These are phyloP conservation scores for Pythium myriotylum DNA, from an alignment of 352 stramenopile genomes.

Conservation along the genomic window DNA sequence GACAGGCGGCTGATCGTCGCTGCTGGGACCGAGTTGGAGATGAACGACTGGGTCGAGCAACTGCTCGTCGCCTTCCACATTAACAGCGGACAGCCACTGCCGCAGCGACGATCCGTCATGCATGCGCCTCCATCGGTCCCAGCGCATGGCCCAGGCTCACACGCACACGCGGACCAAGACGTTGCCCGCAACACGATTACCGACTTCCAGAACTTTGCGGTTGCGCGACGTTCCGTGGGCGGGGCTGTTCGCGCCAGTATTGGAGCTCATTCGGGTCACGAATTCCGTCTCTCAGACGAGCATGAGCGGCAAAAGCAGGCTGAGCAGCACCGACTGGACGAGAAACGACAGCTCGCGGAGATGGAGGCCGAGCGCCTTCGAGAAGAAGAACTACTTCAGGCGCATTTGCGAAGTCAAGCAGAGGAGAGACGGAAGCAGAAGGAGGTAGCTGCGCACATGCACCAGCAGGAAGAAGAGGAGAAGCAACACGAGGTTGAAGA, in stretches of 20 bases:
- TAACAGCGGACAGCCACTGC: slow-evolving; percentile 28
- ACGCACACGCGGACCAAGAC: slow-evolving; percentile 7
- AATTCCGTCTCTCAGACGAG: slow-evolving; percentile 43
- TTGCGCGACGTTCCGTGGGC: slow-evolving; percentile 38
- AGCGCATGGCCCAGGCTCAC: slow-evolving; percentile 4
- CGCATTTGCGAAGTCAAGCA: slow-evolving; percentile 22
- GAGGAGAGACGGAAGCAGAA: slow-evolving; percentile 23
- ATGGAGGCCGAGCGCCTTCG: slow-evolving; percentile 25
- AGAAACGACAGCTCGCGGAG: slow-evolving; percentile 11
- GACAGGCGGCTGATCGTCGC: slow-evolving; percentile 41
- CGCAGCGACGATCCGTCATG: slow-evolving; percentile 19
- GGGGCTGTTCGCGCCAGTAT: slow-evolving; percentile 45
- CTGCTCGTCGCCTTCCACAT: slow-evolving; percentile 36
- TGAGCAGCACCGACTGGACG: slow-evolving; percentile 13
- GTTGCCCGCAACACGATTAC: slow-evolving; percentile 39
- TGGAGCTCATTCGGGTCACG: slow-evolving; percentile 26
- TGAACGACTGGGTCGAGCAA: slow-evolving; percentile 52
- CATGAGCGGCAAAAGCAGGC: slow-evolving; percentile 17
- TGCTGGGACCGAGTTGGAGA: slow-evolving; percentile 42
- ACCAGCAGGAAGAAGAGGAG: slow-evolving; percentile 11
- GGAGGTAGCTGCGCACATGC: not conserved
- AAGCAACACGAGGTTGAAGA: slow-evolving; percentile 24
- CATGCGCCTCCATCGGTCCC: not conserved
- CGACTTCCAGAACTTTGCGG: slow-evolving; percentile 84
- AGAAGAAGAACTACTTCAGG: slow-evolving; percentile 25